phyloP scores from a whole-genome alignment of 345 rosid genomes.

The Sisymbrium irio region DNA sequence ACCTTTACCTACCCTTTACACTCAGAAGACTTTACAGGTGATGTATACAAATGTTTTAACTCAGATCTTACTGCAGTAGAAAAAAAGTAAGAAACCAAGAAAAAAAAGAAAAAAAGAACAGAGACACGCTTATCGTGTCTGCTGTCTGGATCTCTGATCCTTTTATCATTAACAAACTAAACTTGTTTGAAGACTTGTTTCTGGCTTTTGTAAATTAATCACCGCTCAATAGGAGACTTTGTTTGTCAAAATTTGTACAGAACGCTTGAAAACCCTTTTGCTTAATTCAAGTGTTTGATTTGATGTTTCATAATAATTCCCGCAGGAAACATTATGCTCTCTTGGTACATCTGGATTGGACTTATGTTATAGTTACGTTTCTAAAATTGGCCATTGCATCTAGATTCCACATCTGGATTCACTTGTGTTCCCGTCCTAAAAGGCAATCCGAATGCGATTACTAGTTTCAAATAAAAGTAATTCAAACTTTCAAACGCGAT shows the following conservation, averaged over 20 bases:
- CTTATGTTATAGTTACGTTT: not conserved
- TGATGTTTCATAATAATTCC: not conserved
- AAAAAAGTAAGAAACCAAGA: conserved; percentile 3
- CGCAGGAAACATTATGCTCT: not conserved
- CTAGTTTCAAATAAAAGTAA: not conserved
- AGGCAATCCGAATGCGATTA: not conserved
- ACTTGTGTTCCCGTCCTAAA: not conserved
- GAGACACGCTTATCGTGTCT: conserved; percentile 21
- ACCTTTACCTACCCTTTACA: conserved; percentile 14
- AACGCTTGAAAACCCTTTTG: conserved; percentile 17
- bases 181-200: not conserved
- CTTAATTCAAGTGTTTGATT: conserved; percentile 25
- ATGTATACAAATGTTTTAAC: conserved; percentile 20
- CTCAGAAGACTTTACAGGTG: conserved; percentile 5
- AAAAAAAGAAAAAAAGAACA: not conserved
- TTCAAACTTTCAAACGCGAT: not conserved
- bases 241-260: conserved; percentile 15
- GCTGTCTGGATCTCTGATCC: not conserved
- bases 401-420: not conserved
- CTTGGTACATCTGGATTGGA: not conserved
- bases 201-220: conserved; percentile 27
- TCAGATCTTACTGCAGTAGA: conserved; percentile 15
- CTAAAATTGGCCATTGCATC: not conserved
- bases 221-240: conserved; percentile 12
- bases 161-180: not conserved